Base-by-base conservation (phyloP, 345 rosid species). In the Bruguiera gymnorhiza region DNA sequence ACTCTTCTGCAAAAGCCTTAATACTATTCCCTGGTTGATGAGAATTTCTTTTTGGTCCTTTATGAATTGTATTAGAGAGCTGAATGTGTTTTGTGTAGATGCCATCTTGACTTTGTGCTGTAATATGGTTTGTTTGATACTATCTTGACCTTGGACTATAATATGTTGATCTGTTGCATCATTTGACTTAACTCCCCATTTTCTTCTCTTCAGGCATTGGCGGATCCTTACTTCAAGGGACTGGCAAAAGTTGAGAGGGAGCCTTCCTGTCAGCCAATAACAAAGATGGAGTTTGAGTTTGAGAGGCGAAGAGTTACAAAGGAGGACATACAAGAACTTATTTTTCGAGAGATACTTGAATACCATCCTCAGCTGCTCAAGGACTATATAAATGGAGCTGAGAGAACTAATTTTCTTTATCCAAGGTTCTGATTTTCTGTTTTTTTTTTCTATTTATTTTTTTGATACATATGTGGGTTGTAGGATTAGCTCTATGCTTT, bases 271-370 rank as follows among this genome's bases (percentile, higher is more conserved):
- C 96, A 91, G 51, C 97, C 97, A 65, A 89, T 91, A 67, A 81
- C 96, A 23, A 94, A 94, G 81, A 94, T 91, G 96, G 98, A 91
- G 75, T 94, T 94, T 65, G 98, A 94, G 80, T 94, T 94, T 66
- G 98, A 94, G 86, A 91, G 95, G 63, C 83, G 95, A 62, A 94
- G 91, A 68, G 94, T 91, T 56, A 88, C 96, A 23, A 89, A 91
- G 79, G 97, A 94, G 68, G 98, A 94, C 75, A 84, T 91, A 70
- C 68, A 93, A 73, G 97, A 91, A 78, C 84, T 94, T 63, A 89
- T 94, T 55, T 94, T 89, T 70, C 80, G 88, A 20, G 97, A 91
- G 83, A 89, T 89, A 70, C 82, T 94, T 18, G 98, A 94, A 70
- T 94, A 94, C 79, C 98, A 94, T 85, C 98, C 96, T 79, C 91